A percentile compares a stretch with the other conserved stretches of the same genome.
Evolutionary conservation across 2,329 filamentous ascomycete genomes (phyloP).

Genomic region (Exophiala spinifera): DNA sequence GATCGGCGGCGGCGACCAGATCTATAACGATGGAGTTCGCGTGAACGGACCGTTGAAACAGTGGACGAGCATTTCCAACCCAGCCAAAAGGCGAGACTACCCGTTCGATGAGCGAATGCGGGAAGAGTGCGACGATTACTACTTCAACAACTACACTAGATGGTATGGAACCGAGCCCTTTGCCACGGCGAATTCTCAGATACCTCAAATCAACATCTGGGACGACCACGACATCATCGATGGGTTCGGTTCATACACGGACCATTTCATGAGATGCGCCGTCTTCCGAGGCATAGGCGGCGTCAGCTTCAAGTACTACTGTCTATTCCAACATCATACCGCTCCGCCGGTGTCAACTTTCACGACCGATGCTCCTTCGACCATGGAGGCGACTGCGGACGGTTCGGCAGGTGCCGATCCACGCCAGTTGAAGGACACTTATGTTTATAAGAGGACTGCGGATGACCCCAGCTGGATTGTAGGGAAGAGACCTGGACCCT

Average conservation of each 20-base stretch:
- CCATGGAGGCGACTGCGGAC: slow-evolving; percentile 46
- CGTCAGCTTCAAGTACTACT: slow-evolving; percentile 58
- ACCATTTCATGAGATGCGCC: slow-evolving; percentile 62
- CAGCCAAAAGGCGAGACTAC: slow-evolving; percentile 57
- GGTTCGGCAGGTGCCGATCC: slow-evolving; percentile 59
- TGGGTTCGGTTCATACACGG: slow-evolving; percentile 62
- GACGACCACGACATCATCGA: slow-evolving; percentile 66
- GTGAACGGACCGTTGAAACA: slow-evolving; percentile 73
- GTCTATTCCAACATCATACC: slow-evolving; percentile 71
- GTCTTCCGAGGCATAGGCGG: slow-evolving; percentile 66
- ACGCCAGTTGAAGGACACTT: slow-evolving; percentile 70
- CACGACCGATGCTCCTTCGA: slow-evolving; percentile 67
- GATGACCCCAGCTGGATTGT: slow-evolving; percentile 75
- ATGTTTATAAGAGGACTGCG: slow-evolving; percentile 58
- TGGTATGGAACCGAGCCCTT: slow-evolving; percentile 70
- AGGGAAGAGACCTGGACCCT: slow-evolving; percentile 67
- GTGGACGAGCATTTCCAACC: slow-evolving; percentile 61
- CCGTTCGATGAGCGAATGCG: slow-evolving; percentile 65
- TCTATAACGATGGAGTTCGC: slow-evolving; percentile 74
- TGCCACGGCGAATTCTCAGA: slow-evolving; percentile 58
- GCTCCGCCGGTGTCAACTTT: slow-evolving; percentile 82
- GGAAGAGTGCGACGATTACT: slow-evolving; percentile 58
- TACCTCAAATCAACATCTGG: slow-evolving; percentile 64
- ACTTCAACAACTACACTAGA: slow-evolving; percentile 59
- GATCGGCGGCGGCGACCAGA: slow-evolving; percentile 89